Base-by-base conservation (phyloP, 768 basidiomycete genomes). In the Leccinum imitatum region DNA sequence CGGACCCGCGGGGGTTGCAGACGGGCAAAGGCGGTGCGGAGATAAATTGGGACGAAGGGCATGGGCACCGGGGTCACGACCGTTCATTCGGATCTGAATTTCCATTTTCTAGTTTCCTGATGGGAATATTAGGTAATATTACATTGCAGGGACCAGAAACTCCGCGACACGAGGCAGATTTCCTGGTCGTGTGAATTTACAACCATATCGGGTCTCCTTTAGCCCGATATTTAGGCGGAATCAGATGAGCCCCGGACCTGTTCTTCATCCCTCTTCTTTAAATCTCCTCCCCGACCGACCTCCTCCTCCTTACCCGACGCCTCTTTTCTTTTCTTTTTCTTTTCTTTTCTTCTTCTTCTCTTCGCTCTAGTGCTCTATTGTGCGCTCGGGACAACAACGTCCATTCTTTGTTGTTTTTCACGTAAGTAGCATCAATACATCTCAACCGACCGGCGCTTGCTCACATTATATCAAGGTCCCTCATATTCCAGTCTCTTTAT, bases 281-380 rank as follows among this genome's bases (percentile, higher is more conserved):
- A 61, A 47, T 48, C 63, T 54, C 56, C 61, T 23, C 54, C 66
- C 66, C 66, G 64, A 65, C 67, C 67, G 54, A 27, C 60, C 59
- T 57, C 33, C 73, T 65, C 70, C 69, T 68, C 75, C 50, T 73
- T 73, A 63, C 69, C 76, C 75, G 76, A 76, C 78, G 74, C 68
- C 66, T 78, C 67, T 64, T 73, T 73, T 69, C 66, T 78, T 63
- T 62, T 61, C 57, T 65, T 66, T 68, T 62, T 62, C 60, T 59
- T 67, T 65, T 68, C 50, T 65, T 58, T 59, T 69, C 63, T 67
- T 60, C 59, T 39, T 59, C 57, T 52, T 62, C 67, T 62, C 56
- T 60, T 63, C 50, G 61, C 73, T 56, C 52, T 70, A 63, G 75
- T 71, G 75, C 59, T 69, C 65, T 63, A 67, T 73, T 73, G 73